Percentiles rank a stretch among this genome's conserved stretches.
These are phyloP conservation scores for Boletus rubescentipes DNA, from an alignment of 768 basidiomycete genomes.

Conservation along the genomic window DNA sequence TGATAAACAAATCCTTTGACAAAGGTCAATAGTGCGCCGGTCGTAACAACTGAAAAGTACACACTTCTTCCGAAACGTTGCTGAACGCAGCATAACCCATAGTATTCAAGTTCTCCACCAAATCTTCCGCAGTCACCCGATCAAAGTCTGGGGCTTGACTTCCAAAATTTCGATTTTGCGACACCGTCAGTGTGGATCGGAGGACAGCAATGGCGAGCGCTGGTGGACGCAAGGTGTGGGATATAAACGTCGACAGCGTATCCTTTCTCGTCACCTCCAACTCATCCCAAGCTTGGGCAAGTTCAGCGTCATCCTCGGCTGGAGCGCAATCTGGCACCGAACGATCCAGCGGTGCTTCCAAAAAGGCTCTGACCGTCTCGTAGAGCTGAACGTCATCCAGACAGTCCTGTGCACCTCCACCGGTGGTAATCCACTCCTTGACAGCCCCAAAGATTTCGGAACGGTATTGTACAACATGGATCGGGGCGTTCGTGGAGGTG, in stretches of 20 bases:
- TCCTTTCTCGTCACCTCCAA: slow-evolving; percentile 43
- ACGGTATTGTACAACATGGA: slow-evolving; percentile 51
- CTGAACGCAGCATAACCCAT: slow-evolving; percentile 75
- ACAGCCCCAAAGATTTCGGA: slow-evolving; percentile 63
- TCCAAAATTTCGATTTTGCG: slow-evolving; percentile 28
- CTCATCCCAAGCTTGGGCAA: slow-evolving; percentile 46
- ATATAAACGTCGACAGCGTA: slow-evolving; percentile 46
- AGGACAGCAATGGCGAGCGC: slow-evolving; percentile 28
- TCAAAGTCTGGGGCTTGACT: slow-evolving; percentile 62
- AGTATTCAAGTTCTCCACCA: slow-evolving; percentile 76
- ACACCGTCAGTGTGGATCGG: slow-evolving; percentile 11
- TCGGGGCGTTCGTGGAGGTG: slow-evolving; percentile 41
- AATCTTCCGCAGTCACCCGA: slow-evolving; percentile 58
- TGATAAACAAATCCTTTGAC: slow-evolving; percentile 69
- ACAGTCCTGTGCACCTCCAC: slow-evolving; percentile 77
- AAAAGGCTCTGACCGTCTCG: slow-evolving; percentile 56
- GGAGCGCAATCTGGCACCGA: slow-evolving; percentile 38
- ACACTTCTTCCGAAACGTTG: slow-evolving; percentile 76
- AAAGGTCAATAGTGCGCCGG: slow-evolving; percentile 5
- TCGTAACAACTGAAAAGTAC: slow-evolving; percentile 9
- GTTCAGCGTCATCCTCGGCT: slow-evolving; percentile 40
- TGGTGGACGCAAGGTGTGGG: slow-evolving; percentile 63
- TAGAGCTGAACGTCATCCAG: slow-evolving; percentile 70
- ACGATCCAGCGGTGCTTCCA: slow-evolving; percentile 56
- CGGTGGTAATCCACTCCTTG: slow-evolving; percentile 68